Conservation (phyloP, 352 stramenopile species). For the Pythium insidiosum region DNA sequence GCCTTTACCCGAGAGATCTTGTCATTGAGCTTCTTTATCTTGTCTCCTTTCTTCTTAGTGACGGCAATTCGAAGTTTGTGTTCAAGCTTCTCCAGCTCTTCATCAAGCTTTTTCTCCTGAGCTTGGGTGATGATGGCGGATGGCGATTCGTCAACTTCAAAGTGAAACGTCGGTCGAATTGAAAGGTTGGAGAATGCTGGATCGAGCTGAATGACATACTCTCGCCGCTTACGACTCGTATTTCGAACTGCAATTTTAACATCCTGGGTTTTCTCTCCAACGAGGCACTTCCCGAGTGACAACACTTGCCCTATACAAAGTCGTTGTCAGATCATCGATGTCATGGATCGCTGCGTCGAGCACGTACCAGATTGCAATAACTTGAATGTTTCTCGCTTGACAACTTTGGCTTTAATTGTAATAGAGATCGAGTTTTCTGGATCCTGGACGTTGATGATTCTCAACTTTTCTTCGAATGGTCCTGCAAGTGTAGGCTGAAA, state of each 20-base stretch:
- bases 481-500: slow-evolving; percentile 82
- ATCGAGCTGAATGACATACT: slow-evolving; percentile 85
- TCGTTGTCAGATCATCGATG: not conserved
- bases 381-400: slow-evolving; percentile 88
- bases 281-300: slow-evolving; percentile 75
- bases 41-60: slow-evolving; percentile 88
- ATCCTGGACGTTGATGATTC: slow-evolving; percentile 88
- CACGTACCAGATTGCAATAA: slow-evolving; percentile 74
- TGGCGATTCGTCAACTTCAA: slow-evolving; percentile 76
- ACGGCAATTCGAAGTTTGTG: slow-evolving; percentile 84
- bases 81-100: slow-evolving; percentile 86
- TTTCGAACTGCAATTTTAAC: slow-evolving; percentile 84
- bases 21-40: slow-evolving; percentile 76
- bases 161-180: slow-evolving; percentile 75
- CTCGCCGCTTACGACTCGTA: slow-evolving; percentile 80
- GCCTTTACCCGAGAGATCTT: slow-evolving; percentile 81
- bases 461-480: slow-evolving; percentile 85
- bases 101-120: slow-evolving; percentile 86
- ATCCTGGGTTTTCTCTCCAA: slow-evolving; percentile 76
- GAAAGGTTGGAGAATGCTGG: slow-evolving; percentile 50
- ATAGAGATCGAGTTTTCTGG: slow-evolving; percentile 80
- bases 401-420: slow-evolving; percentile 86
- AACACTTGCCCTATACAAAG: slow-evolving; percentile 57
- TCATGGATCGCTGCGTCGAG: too few species aligned
- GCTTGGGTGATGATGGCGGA: slow-evolving; percentile 81